Evolutionary conservation across 495 filamentous ascomycete species (phyloP).

Genomic region (Penicillium pancosmium): DNA sequence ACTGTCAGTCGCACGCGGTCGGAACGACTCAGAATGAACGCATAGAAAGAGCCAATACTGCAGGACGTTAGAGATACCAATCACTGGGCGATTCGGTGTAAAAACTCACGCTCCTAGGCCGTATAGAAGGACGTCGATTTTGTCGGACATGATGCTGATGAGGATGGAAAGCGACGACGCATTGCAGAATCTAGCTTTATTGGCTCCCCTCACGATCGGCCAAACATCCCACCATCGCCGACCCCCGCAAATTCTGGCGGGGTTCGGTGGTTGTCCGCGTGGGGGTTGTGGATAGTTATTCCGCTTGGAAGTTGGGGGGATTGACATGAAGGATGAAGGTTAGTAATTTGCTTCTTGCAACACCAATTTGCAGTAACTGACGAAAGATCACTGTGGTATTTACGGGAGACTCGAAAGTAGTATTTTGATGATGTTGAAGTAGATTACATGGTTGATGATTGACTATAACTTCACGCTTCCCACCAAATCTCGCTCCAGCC

Average conservation of each 20-base stretch:
- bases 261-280: conserved; percentile 6
- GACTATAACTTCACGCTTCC: conserved; percentile 35
- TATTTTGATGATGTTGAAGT: not conserved
- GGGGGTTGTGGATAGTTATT: conserved; percentile 3
- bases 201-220: not conserved
- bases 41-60: conserved; percentile 52
- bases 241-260: conserved; percentile 1
- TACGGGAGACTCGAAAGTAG: not conserved
- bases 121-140: conserved; percentile 41
- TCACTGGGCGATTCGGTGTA: not conserved
- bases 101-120: conserved; percentile 41
- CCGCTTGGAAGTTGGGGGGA: not conserved
- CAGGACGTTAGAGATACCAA: not conserved
- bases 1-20: conserved; percentile 49
- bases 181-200: not conserved
- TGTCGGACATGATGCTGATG: conserved; percentile 24
- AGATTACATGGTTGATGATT: not conserved
- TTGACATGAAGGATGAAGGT: too few relatives aligned
- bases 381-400: too few relatives aligned
- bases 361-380: too few relatives aligned
- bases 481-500: conserved; percentile 40
- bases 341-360: too few relatives aligned
- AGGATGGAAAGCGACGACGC: not conserved
- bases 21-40: conserved; percentile 46
- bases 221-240: not conserved